Evolutionary conservation across 2,329 filamentous ascomycete genomes (phyloP).

Genomic region (Elsinoe arachidis): DNA sequence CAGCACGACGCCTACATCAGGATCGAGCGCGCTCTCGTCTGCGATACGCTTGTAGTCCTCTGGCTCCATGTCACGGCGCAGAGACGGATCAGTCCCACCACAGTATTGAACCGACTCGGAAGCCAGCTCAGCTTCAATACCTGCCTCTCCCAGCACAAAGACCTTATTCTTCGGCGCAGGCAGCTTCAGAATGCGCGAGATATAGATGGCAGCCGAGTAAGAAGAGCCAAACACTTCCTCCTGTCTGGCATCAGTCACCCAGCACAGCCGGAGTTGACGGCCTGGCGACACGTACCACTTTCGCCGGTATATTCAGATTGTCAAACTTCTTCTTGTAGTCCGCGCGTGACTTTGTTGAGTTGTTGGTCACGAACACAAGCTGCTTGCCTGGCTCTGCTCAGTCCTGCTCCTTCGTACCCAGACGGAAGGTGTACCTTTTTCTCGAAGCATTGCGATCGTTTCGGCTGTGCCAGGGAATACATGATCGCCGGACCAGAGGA

Average conservation of each 20-base stretch:
- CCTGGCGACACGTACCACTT: conserved; percentile 41
- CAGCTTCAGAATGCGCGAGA: conserved; percentile 79
- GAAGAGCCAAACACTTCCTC: conserved; percentile 95
- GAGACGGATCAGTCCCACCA: conserved; percentile 74
- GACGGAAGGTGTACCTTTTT: conserved; percentile 52
- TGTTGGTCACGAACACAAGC: conserved; percentile 95
- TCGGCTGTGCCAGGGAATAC: conserved; percentile 78
- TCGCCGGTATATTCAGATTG: conserved; percentile 66
- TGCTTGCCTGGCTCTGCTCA: conserved; percentile 59
- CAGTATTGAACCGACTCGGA: conserved; percentile 71
- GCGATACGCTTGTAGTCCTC: conserved; percentile 75
- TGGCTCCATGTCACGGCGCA: conserved; percentile 67
- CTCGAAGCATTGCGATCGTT: conserved; percentile 73
- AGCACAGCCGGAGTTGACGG: background rate
- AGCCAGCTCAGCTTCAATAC: conserved; percentile 80
- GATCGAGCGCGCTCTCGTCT: conserved; percentile 64
- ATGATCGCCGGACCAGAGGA: conserved; percentile 92
- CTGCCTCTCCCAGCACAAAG: conserved; percentile 82
- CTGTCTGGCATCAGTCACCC: conserved; percentile 26
- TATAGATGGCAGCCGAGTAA: conserved; percentile 93
- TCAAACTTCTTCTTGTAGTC: conserved; percentile 93
- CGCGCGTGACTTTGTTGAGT: conserved; percentile 88
- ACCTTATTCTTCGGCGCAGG: conserved; percentile 79
- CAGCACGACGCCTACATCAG: conserved; percentile 81
- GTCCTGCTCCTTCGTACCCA: background rate